phyloP scores from a whole-genome alignment of 2,329 filamentous ascomycete genomes.

The Daldinia sp. region DNA sequence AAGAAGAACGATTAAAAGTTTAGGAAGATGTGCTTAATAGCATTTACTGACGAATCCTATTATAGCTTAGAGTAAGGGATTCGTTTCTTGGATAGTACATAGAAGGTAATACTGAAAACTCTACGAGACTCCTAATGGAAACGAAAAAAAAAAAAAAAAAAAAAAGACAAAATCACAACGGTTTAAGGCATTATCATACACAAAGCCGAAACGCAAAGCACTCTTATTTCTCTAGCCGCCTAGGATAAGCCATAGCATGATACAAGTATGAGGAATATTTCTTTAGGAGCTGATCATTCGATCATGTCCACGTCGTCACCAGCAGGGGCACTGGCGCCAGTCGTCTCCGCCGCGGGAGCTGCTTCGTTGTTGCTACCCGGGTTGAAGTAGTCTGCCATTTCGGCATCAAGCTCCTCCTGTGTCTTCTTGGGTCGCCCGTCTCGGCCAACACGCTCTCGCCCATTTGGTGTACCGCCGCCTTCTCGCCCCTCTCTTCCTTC shows the following conservation, averaged over 20 bases:
- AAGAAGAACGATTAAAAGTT: slow-evolving; percentile 49
- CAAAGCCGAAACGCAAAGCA: slow-evolving; percentile 8
- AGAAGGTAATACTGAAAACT: not conserved
- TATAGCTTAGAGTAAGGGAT: not conserved
- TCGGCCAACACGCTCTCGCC: slow-evolving; percentile 59
- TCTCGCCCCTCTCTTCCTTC: slow-evolving; percentile 41
- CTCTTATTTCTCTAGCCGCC: slow-evolving; percentile 20
- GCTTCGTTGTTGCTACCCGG: slow-evolving; percentile 56
- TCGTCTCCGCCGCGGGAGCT: slow-evolving; percentile 52
- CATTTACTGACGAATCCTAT: not conserved
- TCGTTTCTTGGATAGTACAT: not conserved
- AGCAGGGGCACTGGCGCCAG: slow-evolving; percentile 45
- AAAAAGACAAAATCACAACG: slow-evolving; percentile 7
- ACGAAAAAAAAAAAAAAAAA: not conserved
- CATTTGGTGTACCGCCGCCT: slow-evolving; percentile 47
- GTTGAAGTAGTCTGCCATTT: slow-evolving; percentile 95
- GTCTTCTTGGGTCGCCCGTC: slow-evolving; percentile 82
- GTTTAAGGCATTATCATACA: not conserved
- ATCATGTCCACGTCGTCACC: slow-evolving; percentile 79
- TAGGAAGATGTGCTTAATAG: not conserved
- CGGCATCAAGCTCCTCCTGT: slow-evolving; percentile 91
- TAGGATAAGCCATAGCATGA: slow-evolving; percentile 6
- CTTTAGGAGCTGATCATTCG: slow-evolving; percentile 59
- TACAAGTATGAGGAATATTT: slow-evolving; percentile 5
- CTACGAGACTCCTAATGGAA: not conserved